Evolutionary conservation across 176 grass and related monocot species (phyloP).

Genomic region (Carex pumila): DNA sequence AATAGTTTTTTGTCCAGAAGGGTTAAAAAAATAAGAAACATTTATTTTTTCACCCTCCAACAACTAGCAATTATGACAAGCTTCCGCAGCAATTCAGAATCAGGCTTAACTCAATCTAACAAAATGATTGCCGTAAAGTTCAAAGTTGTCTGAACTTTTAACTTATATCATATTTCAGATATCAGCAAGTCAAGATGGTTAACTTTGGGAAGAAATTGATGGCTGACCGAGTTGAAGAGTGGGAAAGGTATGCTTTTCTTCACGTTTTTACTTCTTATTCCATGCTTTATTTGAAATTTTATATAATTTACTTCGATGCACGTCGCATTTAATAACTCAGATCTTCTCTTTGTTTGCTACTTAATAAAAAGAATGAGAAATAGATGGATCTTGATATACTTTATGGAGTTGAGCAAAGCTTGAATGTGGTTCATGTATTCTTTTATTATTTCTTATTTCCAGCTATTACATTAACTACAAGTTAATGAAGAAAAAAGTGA

Average conservation of each 20-base stretch:
- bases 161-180: conserved; percentile 23
- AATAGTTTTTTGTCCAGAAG: neutral
- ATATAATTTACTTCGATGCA: neutral
- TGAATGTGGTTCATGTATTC: neutral
- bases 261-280: neutral
- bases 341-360: neutral
- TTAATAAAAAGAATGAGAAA: neutral
- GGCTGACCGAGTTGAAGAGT: conserved; percentile 67
- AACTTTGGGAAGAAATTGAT: conserved; percentile 73
- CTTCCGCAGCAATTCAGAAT: neutral
- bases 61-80: neutral
- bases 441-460: conserved; percentile 21
- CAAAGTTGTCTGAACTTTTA: conserved; percentile 11
- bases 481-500: conserved; percentile 98
- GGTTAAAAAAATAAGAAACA: neutral
- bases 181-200: conserved; percentile 66
- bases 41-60: neutral
- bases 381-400: neutral
- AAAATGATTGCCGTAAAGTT: neutral
- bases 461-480: conserved; percentile 99
- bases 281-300: neutral
- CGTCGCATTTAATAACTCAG: neutral
- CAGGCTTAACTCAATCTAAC: neutral
- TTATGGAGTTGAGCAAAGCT: neutral
- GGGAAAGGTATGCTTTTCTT: conserved; percentile 56